These are phyloP conservation scores for Leptographium flavum DNA, from an alignment of 2,329 filamentous ascomycete genomes.

Conservation along the genomic window DNA sequence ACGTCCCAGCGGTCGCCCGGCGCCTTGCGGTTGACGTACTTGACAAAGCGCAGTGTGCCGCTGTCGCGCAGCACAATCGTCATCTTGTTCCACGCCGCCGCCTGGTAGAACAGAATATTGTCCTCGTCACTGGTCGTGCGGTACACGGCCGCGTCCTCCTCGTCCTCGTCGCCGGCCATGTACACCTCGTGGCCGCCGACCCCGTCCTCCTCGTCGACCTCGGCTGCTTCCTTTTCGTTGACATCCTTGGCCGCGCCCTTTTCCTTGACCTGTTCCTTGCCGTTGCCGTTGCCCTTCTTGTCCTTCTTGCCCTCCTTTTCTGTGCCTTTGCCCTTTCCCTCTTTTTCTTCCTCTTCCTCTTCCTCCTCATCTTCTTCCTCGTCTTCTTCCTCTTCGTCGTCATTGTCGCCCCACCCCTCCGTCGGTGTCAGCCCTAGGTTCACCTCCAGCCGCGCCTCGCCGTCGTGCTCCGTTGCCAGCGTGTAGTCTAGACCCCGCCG, in stretches of 20 bases:
- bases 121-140: slow-evolving; percentile 63
- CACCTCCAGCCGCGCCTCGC: slow-evolving; percentile 68
- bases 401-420: slow-evolving; percentile 58
- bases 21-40: slow-evolving; percentile 77
- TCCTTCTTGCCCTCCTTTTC: slow-evolving; percentile 14
- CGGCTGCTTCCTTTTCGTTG: slow-evolving; percentile 6
- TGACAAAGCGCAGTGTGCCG: slow-evolving; percentile 82
- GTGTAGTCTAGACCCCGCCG: slow-evolving; percentile 82
- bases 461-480: slow-evolving; percentile 71
- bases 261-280: slow-evolving; percentile 10
- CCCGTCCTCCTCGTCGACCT: slow-evolving; percentile 26
- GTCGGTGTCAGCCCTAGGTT: slow-evolving; percentile 80
- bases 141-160: slow-evolving; percentile 70
- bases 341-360: slow-evolving; percentile 8
- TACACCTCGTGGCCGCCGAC: slow-evolving; percentile 77
- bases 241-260: slow-evolving; percentile 12
- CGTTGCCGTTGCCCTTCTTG: slow-evolving; percentile 18
- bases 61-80: slow-evolving; percentile 79
- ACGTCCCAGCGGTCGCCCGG: slow-evolving; percentile 90
- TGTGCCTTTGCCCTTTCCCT: slow-evolving; percentile 19
- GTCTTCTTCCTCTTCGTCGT: slow-evolving; percentile 30
- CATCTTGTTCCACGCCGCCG: slow-evolving; percentile 72
- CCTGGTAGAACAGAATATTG: slow-evolving; percentile 51
- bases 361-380: slow-evolving; percentile 16
- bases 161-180: slow-evolving; percentile 76